Percentiles rank a stretch among this genome's conserved stretches.
Conservation (phyloP, 768 basidiomycete species). For the Suillus subluteus region DNA sequence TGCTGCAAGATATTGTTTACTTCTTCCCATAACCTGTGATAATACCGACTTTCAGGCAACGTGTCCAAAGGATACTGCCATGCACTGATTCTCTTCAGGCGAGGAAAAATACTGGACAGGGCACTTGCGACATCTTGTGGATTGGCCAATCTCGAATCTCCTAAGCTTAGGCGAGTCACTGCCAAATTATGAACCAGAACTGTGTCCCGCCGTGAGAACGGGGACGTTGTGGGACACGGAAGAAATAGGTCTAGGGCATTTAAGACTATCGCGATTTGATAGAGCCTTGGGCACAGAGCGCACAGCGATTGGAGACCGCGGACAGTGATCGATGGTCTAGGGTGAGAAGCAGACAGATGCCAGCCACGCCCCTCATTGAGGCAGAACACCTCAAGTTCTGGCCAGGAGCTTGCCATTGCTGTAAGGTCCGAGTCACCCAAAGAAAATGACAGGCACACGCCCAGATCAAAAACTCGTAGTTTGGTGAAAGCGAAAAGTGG, state of each 20-base stretch:
- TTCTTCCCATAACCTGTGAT: conserved; percentile 2
- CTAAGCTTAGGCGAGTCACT: conserved; percentile 3
- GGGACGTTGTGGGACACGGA: background rate
- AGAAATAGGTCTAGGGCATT: background rate
- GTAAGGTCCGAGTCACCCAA: conserved; percentile 5
- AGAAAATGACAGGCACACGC: conserved; percentile 8
- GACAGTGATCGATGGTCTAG: conserved; percentile 1
- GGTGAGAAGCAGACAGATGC: background rate
- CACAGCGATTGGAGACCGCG: conserved; percentile 4
- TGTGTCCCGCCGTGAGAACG: background rate
- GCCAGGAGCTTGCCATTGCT: conserved; percentile 8
- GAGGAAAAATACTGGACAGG: conserved; percentile 5
- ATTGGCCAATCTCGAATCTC: conserved; percentile 2
- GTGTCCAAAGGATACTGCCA: conserved; percentile 3
- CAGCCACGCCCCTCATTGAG: conserved; percentile 7
- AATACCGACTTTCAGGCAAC: background rate
- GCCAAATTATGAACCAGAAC: background rate
- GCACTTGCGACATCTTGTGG: conserved; percentile 1
- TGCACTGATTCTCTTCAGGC: conserved; percentile 5
- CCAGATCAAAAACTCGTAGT: conserved; percentile 6
- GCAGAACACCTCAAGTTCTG: conserved; percentile 5
- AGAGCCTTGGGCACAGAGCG: conserved; percentile 6
- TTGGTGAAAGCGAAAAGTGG: conserved; percentile 9
- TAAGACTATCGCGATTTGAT: conserved; percentile 5
- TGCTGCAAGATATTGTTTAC: conserved; percentile 2